Percentiles rank a stretch among this genome's conserved stretches.
Evolutionary conservation across 1,139 yeast genomes (phyloP).

Genomic region (Debaryomycetaceae sp.): DNA sequence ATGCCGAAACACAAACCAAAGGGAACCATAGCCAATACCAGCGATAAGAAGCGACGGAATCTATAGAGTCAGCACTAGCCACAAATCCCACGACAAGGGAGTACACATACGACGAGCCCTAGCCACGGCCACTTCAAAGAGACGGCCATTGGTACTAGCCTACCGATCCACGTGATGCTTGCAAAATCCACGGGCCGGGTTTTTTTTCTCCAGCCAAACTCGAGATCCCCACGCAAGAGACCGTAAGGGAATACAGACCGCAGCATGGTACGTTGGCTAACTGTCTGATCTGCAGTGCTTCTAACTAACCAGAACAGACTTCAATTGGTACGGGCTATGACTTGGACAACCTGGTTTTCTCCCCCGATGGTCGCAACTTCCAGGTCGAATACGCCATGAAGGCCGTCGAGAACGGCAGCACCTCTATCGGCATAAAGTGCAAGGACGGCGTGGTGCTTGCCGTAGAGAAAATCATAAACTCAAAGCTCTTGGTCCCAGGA

Average conservation of each 20-base stretch:
- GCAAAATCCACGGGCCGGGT: neutral
- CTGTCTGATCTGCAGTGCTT: too few species aligned
- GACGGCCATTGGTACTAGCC: constrained; percentile 15
- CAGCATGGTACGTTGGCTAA: constrained; percentile 5
- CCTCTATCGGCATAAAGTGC: constrained; percentile 86
- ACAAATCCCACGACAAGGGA: constrained; percentile 1
- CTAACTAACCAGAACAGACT: too few species aligned
- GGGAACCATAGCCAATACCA: constrained; percentile 54
- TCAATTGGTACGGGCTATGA: constrained; percentile 98
- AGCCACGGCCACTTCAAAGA: constrained; percentile 47
- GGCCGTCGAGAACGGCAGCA: constrained; percentile 96
- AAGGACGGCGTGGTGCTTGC: constrained; percentile 92
- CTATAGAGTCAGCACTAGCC: constrained; percentile 17
- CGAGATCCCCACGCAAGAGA: too few species aligned
- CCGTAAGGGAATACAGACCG: constrained; percentile 1
- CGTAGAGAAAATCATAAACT: constrained; percentile 83
- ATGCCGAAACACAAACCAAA: constrained; percentile 42
- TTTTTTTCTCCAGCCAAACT: too few species aligned
- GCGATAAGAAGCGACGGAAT: constrained; percentile 60
- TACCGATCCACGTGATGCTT: constrained; percentile 1
- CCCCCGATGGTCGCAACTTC: constrained; percentile 89
- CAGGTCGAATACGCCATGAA: constrained; percentile 97
- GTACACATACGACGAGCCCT: constrained; percentile 39
- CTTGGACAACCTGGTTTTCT: constrained; percentile 82
- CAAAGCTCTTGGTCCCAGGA: constrained; percentile 82